Conservation (phyloP, 2,329 filamentous ascomycete species). For the Talaromyces islandicus region DNA sequence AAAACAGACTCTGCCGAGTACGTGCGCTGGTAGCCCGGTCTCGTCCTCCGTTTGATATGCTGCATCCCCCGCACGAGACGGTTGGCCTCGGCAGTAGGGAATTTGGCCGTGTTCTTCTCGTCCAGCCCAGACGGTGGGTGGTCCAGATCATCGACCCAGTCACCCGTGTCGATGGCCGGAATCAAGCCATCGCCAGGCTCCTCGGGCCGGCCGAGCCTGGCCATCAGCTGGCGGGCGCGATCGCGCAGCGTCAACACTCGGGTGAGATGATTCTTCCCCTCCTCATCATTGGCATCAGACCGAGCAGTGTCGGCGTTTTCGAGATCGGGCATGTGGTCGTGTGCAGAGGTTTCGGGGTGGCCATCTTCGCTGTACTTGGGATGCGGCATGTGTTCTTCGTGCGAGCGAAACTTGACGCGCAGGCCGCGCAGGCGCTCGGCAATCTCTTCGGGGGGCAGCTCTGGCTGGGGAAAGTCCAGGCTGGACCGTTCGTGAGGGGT, state of each 20-base stretch:
- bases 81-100: constrained; percentile 21
- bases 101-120: not conserved
- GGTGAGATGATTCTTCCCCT: constrained; percentile 6
- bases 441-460: constrained; percentile 8
- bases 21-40: constrained; percentile 9
- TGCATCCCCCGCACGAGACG: constrained; percentile 26
- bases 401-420: constrained; percentile 10
- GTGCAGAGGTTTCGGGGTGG: not conserved
- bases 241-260: constrained; percentile 3
- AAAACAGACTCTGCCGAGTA: constrained; percentile 10
- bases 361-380: constrained; percentile 7
- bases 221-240: constrained; percentile 9
- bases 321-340: constrained; percentile 2
- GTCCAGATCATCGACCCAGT: constrained; percentile 6
- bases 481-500: constrained; percentile 9
- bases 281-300: constrained; percentile 6
- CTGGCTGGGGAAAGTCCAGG: constrained; percentile 10
- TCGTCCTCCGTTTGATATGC: constrained; percentile 16
- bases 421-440: constrained; percentile 7
- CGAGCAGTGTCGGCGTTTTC: constrained; percentile 9
- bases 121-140: not conserved
- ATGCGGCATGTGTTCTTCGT: constrained; percentile 8
- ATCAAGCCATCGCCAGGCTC: constrained; percentile 11
- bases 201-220: constrained; percentile 10
- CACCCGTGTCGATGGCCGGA: not conserved